A percentile compares a stretch with the other conserved stretches of the same genome.
These are phyloP conservation scores for Dothiorella sarmentorum DNA, from an alignment of 2,329 filamentous ascomycete genomes.

Conservation along the genomic window DNA sequence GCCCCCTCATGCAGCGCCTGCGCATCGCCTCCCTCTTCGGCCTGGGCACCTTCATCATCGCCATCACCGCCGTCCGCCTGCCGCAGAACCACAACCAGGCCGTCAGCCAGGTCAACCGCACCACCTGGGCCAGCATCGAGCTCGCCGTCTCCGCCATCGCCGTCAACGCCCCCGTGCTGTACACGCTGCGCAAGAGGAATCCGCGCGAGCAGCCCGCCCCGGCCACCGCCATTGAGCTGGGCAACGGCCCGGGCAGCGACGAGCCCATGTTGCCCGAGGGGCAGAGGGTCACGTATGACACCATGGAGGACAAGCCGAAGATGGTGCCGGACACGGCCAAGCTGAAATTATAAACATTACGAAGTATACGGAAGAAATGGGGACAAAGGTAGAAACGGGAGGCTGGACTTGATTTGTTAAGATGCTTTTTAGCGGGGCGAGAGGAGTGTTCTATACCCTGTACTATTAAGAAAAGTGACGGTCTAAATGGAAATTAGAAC, in stretches of 20 bases:
- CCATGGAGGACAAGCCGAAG: no score
- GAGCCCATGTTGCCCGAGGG: not conserved
- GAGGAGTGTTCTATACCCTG: no score
- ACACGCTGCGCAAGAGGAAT: not conserved
- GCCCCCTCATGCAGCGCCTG: not conserved
- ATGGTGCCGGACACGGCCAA: not conserved
- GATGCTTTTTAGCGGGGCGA: no score
- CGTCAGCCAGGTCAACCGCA: slow-evolving; percentile 5
- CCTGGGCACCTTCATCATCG: slow-evolving; percentile 5
- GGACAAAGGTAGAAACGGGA: no score
- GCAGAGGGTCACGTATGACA: not conserved
- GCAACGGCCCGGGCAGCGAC: not conserved
- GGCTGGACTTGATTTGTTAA: no score
- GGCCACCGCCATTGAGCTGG: not conserved
- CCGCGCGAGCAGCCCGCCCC: not conserved
- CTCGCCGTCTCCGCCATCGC: not conserved
- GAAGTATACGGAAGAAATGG: no score
- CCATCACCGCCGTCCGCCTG: slow-evolving; percentile 1
- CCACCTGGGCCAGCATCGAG: slow-evolving; percentile 11
- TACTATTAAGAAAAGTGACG: no score
- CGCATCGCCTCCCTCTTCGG: slow-evolving; percentile 1
- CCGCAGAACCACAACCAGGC: slow-evolving; percentile 13
- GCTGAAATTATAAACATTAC: no score
- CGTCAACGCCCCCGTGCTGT: not conserved
- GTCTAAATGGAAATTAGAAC: no score